A percentile compares a stretch with the other conserved stretches of the same genome.
These are phyloP conservation scores for Claviceps sorghi DNA, from an alignment of 2,329 filamentous ascomycete genomes.

Conservation along the genomic window DNA sequence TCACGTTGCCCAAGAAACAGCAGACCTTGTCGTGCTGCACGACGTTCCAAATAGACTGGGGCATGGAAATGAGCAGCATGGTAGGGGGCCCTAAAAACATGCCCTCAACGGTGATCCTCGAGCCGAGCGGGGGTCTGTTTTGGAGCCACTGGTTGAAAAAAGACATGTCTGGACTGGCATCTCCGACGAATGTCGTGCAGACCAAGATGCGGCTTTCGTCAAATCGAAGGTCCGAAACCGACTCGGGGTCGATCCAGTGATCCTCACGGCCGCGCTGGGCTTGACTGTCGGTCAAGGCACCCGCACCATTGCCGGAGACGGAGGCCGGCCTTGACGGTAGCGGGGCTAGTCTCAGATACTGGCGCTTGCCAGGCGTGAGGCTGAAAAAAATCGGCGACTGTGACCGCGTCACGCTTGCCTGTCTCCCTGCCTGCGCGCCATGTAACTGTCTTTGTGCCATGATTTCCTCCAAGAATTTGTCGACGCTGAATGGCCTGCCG, in stretches of 20 bases:
- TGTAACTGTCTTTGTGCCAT: slow-evolving; percentile 30
- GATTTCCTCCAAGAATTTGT: slow-evolving; percentile 43
- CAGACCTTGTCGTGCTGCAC: slow-evolving; percentile 54
- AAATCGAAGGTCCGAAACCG: slow-evolving; percentile 41
- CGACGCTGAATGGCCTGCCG: slow-evolving; percentile 39
- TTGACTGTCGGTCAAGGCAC: slow-evolving; percentile 11
- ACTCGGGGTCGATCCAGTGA: slow-evolving; percentile 30
- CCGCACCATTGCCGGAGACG: slow-evolving; percentile 16
- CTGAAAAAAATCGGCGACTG: slow-evolving; percentile 39
- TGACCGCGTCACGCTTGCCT: slow-evolving; percentile 30
- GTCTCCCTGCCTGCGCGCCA: slow-evolving; percentile 23
- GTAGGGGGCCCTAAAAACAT: slow-evolving; percentile 55
- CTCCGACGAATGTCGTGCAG: slow-evolving; percentile 52
- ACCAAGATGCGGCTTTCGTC: slow-evolving; percentile 50
- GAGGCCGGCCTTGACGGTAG: slow-evolving; percentile 20
- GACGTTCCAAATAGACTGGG: slow-evolving; percentile 46
- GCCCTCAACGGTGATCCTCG: slow-evolving; percentile 48
- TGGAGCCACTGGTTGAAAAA: slow-evolving; percentile 54
- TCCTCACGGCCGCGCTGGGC: slow-evolving; percentile 18
- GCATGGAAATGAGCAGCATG: slow-evolving; percentile 53
- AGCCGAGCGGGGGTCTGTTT: slow-evolving; percentile 38
- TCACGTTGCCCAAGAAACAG: slow-evolving; percentile 50
- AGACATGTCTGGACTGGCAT: slow-evolving; percentile 50
- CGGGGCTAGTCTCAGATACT: slow-evolving; percentile 38
- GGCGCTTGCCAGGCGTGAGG: slow-evolving; percentile 37